Base-by-base conservation (phyloP, 495 filamentous ascomycete genomes). In the Elaphomyces granulatus region DNA sequence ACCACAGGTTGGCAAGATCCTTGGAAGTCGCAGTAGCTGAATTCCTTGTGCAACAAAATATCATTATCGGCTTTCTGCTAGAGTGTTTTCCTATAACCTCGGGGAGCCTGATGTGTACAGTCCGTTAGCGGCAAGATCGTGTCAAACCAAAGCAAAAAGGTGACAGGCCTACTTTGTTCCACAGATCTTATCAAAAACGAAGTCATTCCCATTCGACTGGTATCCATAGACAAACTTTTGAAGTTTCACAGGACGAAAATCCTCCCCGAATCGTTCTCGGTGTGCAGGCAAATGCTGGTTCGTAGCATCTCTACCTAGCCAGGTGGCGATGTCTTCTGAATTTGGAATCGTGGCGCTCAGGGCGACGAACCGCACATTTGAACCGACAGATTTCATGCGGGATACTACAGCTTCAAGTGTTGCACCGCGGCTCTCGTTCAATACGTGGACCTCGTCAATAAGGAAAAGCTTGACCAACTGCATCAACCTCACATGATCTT, bases 341-440 rank as follows among this genome's bases (percentile, higher is more conserved):
- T 98, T 98, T 0, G 90, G 90, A 10, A 95, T 76, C 1, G 90
- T 98, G 17, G 90, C 90, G 54, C 87, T 94, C 21, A 95, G 59
- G 10, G 90, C 90, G 16, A 98, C 65, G 47, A 98, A 96, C 9
- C 90, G 78, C 2, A 96, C 79, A 55, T 84, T 77, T 0, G 81
- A 80, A 1, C 83, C 83, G 38, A 87, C 80, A 0, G 81, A 82
- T 59, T 94, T 95, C 90, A 94, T 98, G 4, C 90, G 80, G 28
- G 88, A 94, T 2, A 95, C 87, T 8, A 95, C 83, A n/a, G 85
- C 85, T 53, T 98, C 90, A 3, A 98, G 68, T 0, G 84, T 94
- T 8, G 90, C 87, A 8, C 90, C 90, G 8, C 90, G 77, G 3
- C 70, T 60, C 43, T 96, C 90, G 48, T 88, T 94, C 36, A 98